A percentile compares a stretch with the other conserved stretches of the same genome.
Evolutionary conservation across 2,329 filamentous ascomycete genomes (phyloP).

Genomic region (Aciculosporium take): DNA sequence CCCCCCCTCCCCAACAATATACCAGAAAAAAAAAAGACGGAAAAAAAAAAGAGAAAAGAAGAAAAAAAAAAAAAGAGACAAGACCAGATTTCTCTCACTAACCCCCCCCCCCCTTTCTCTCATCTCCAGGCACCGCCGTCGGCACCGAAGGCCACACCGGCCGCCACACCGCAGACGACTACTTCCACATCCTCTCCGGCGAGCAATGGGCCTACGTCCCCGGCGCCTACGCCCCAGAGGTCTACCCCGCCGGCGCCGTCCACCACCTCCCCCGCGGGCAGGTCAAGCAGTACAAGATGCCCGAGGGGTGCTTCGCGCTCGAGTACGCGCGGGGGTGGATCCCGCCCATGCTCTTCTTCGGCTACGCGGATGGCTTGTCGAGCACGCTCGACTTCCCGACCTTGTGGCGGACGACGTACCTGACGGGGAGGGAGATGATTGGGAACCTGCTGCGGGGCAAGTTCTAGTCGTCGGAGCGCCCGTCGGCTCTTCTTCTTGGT

Average conservation of each 20-base stretch:
- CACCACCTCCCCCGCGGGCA: constrained; percentile 58
- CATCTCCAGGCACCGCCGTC: constrained; percentile 43
- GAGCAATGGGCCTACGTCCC: constrained; percentile 63
- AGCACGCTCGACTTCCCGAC: constrained; percentile 76
- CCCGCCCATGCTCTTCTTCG: constrained; percentile 83
- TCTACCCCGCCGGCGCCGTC: constrained; percentile 54
- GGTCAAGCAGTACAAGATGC: constrained; percentile 76
- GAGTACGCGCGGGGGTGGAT: constrained; percentile 85
- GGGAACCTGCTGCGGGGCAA: constrained; percentile 57
- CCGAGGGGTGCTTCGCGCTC: constrained; percentile 60
- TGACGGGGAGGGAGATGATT: constrained; percentile 67
- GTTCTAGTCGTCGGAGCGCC: too few species aligned
- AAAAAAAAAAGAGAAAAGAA: background rate
- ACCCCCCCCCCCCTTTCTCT: background rate
- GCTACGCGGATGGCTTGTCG: constrained; percentile 65
- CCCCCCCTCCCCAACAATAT: background rate
- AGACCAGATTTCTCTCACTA: background rate
- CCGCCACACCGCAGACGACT: constrained; percentile 84
- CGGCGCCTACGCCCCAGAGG: constrained; percentile 50
- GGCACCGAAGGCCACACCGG: constrained; percentile 82
- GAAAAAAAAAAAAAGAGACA: background rate
- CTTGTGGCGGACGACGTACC: constrained; percentile 59
- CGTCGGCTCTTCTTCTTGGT: too few species aligned
- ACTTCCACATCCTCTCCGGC: constrained; percentile 79
- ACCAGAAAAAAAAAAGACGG: background rate